A percentile compares a stretch with the other conserved stretches of the same genome.
These are phyloP conservation scores for Flaveria sonorensis DNA, from an alignment of 129 eudicot genomes.

Conservation along the genomic window DNA sequence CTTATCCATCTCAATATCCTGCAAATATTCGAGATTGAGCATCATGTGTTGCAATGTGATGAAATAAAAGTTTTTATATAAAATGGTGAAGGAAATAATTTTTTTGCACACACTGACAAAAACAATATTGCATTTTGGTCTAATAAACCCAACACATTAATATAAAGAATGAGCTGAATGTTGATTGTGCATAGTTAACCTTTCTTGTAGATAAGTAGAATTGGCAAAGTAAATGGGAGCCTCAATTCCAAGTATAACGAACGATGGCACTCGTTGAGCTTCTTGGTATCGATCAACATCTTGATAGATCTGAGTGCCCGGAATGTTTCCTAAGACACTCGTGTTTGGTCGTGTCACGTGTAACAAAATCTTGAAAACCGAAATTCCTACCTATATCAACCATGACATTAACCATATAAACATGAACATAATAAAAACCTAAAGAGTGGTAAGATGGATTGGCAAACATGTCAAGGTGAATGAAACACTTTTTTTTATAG, in stretches of 20 bases:
- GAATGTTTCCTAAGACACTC: conserved; percentile 48
- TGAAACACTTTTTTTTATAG: no score
- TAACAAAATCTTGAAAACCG: conserved; percentile 28
- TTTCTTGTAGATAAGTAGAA: conserved; percentile 61
- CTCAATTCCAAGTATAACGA: conserved; percentile 51
- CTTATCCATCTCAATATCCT: conserved; percentile 56
- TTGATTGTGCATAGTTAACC: conserved; percentile 33
- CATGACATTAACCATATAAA: not conserved
- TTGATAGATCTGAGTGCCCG: conserved; percentile 49
- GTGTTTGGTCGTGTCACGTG: conserved; percentile 48
- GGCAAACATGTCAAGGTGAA: not conserved
- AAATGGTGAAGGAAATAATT: not conserved
- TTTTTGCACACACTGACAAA: not conserved
- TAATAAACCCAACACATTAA: not conserved
- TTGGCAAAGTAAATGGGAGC: conserved; percentile 75
- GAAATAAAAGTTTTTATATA: not conserved
- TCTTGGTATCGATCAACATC: conserved; percentile 46
- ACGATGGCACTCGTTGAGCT: conserved; percentile 51
- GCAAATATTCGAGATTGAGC: not conserved
- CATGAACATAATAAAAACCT: conserved; percentile 11
- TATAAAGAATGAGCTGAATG: not conserved
- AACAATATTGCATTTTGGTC: not conserved
- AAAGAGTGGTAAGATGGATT: not conserved
- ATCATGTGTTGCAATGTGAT: not conserved
- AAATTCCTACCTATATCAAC: conserved; percentile 28